Base-by-base conservation (phyloP, 805 yeast species). In the Yamadazyma paraphyllophila region DNA sequence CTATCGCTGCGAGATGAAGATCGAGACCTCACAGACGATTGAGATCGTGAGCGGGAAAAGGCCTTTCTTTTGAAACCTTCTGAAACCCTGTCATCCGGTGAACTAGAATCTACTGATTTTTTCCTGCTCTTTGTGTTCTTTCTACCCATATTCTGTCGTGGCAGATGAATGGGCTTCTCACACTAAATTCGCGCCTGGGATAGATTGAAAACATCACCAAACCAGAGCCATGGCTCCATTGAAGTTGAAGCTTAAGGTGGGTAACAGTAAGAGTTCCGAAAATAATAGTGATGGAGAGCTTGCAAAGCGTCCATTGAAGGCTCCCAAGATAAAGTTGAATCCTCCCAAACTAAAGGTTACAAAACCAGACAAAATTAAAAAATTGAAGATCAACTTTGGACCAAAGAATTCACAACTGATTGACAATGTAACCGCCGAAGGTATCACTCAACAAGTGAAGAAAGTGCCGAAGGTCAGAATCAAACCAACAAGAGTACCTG, bases 401-500 rank as follows among this genome's bases (percentile, higher is more conserved):
- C 46, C 44, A 2, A 47, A 44, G 40, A 47, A 40, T 27, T 29
- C 29, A 1, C 45, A 38, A 7, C 42, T 41, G 15, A 14, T 36
- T 7, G 52, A 46, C 8, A 36, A 31, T n/a, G 14, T 37, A 6
- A 46, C 43, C 4, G 36, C 38, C 11, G 47, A 47, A 27, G 44
- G 44, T 3, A 39, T 36, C 1, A 44, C 46, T 24, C 46, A 13
- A 27, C 49, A 38, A 16, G 44, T 34, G 24, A 53, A 48, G 43
- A 47, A 36, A 36, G 64, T 73, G 2, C 80, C 82, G 3, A 67
- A 74, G 27, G 76, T 78, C 24, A 62, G 80, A 50, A 71, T 80
- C 32, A 80, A 78, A 50, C 83, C 83, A 1, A 74, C 80, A 0
- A 72, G 96, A 55, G 74, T 84, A 3, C 94, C 96, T 0, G 96